Percentiles rank a stretch among this genome's conserved stretches.
Evolutionary conservation across 2,329 filamentous ascomycete species (phyloP).

Genomic region (Sporothrix brasiliensis): DNA sequence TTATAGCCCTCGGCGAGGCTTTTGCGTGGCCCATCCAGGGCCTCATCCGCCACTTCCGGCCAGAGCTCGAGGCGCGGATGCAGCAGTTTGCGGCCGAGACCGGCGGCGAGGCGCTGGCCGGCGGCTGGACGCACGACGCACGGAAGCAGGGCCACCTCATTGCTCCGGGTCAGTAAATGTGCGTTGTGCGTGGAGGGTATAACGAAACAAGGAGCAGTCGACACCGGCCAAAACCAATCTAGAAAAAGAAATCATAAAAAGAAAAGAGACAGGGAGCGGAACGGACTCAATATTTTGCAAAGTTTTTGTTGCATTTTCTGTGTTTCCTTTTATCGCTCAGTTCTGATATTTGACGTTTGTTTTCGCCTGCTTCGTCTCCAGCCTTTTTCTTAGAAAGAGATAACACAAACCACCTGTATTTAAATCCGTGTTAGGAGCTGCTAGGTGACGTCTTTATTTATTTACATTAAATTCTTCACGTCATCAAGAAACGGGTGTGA

Average conservation of each 20-base stretch:
- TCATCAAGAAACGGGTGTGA: neutral
- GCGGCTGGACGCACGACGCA: constrained; percentile 81
- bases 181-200: too few species aligned
- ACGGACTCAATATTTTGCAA: constrained; percentile 5
- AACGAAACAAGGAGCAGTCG: neutral
- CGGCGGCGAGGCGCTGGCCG: constrained; percentile 76
- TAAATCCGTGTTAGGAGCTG: constrained; percentile 15
- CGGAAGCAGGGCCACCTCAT: constrained; percentile 79
- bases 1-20: constrained; percentile 82
- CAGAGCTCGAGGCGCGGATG: constrained; percentile 91
- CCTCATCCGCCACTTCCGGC: constrained; percentile 96
- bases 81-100: constrained; percentile 72
- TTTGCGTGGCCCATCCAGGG: constrained; percentile 99
- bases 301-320: constrained; percentile 24
- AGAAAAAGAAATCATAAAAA: constrained; percentile 22
- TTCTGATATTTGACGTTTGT: neutral
- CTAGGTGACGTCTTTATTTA: neutral
- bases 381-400: neutral
- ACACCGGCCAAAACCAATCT: neutral
- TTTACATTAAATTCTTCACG: neutral
- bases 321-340: constrained; percentile 12
- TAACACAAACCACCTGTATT: constrained; percentile 17
- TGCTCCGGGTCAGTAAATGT: constrained; percentile 64
- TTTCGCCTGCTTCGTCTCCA: neutral
- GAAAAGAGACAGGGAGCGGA: constrained; percentile 7